Evolutionary conservation across 2,329 filamentous ascomycete genomes (phyloP), one percentile per base, ranked within the genome.

Genomic region (Diaporthe vexans): DNA sequence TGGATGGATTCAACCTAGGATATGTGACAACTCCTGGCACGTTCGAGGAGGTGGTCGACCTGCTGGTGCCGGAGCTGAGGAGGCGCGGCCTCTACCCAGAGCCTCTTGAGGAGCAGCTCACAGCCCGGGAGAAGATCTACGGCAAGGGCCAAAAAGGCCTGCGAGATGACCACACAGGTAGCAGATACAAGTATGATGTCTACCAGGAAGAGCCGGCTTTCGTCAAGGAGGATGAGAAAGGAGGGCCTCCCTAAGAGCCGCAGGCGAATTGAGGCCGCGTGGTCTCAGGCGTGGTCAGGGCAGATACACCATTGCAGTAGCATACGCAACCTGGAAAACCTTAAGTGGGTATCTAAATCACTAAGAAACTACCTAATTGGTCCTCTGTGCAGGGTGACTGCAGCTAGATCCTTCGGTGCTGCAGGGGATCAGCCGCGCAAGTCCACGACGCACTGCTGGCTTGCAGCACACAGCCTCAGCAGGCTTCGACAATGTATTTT

Each of bases 91-190:
- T 85, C 51, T 86, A 85, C 73, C 80, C 83, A 9, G 75, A 75
- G 51, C 65, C 73, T 35, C 52, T 59, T 33, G 83, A 84, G 37
- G 82, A 84, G 21, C 77, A 79, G n/a, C 76, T 88, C 35, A 90
- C 88, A 3, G 86, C 87, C 0, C 82, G 90, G 24, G 91, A 93
- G 81, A 92, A 89, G 81, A 83, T 92, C 0, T 92, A 92, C 79
- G 90, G 91, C 0, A 85, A 84, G 75, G 91, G 91, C 0, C 91
- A 92, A 79, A 85, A 81, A 8, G 83, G 85, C 19, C 78, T 93
- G 74, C 84, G 90, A 51, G 83, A 83, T 76, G 91, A 93, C 80
- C 91, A 93, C 80, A 78, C 84, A 0, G 91, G 91, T 0, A 89
- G 86, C 67, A 81, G 78, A 76, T 93, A 92, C 79, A 91, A 90